Evolutionary conservation across 768 basidiomycete genomes (phyloP), one percentile per base, ranked within the genome.

Genomic region (Tephrocybe rancida): DNA sequence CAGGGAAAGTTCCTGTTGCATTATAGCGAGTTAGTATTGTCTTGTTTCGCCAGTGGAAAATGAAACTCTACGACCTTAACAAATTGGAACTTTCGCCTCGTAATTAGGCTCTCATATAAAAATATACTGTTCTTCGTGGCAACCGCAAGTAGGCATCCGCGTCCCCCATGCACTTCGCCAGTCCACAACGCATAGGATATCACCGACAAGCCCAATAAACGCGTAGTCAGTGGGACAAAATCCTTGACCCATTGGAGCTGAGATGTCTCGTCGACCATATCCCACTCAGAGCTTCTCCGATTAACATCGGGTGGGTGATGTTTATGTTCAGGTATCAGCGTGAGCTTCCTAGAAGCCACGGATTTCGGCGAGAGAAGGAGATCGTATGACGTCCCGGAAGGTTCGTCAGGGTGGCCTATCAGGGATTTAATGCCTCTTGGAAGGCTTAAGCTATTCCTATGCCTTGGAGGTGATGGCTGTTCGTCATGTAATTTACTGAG

Each of bases 81-180:
- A 61, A 89, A 90, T 57, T 84, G 81, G 64, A 92, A 94, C 0
- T 87, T 87, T n/a, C 91, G 76, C 67, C 92, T 88, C 14, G 88
- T 88, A 66, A 81, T 85, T 0, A 89, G 90, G 1, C 90, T 86
- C 68, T 94, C 89, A 58, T 90, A 94, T 14, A 94, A 61, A 16
- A 89, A 69, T 46, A 92, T 87, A 52, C 80, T 85, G 35, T 70
- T 76, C 64, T 89, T 91, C 1, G 88, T 88, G 7, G 84, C 87
- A 19, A 94, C 81, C 0, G 90, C 92, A n/a, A 94, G 80, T 35
- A 88, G 69, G 29, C 77, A 74, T 63, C 83, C 69, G 64, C 81
- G 61, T 63, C 72, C 59, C 48, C 75, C 66, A 7, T 9, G 35
- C 52, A 70, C 73, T 3, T 84, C 83, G 26, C 87, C 82, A 29